Evolutionary conservation across 805 yeast species (phyloP).

Genomic region (Barnettozyma vustinii): DNA sequence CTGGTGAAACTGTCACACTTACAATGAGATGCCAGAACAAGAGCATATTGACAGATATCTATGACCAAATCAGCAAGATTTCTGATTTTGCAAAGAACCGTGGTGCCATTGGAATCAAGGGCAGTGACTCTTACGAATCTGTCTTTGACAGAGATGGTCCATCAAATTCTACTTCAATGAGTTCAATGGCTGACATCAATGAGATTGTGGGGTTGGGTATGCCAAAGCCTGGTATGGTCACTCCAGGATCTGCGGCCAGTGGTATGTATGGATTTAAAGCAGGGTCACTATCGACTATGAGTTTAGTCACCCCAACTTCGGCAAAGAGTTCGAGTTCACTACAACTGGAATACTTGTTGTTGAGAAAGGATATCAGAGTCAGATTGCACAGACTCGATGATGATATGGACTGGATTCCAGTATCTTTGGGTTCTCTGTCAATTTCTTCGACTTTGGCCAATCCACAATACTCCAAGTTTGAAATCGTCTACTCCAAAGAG

Average conservation of each 20-base stretch:
- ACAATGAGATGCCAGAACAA: conserved; percentile 20
- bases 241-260: background rate
- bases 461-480: conserved; percentile 19
- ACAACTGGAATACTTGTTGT: conserved; percentile 13
- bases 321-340: conserved; percentile 3
- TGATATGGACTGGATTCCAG: conserved; percentile 24
- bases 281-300: conserved; percentile 13
- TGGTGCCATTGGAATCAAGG: background rate
- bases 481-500: conserved; percentile 8
- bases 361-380: conserved; percentile 18
- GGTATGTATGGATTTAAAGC: background rate
- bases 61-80: conserved; percentile 12
- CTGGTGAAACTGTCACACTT: conserved; percentile 14
- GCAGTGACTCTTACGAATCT: conserved; percentile 6
- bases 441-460: conserved; percentile 17
- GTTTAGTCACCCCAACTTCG: conserved; percentile 7
- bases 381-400: conserved; percentile 21
- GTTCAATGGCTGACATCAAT: conserved; percentile 12
- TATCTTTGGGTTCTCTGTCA: conserved; percentile 19
- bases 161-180: conserved; percentile 23
- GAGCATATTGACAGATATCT: conserved; percentile 9
- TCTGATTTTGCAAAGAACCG: background rate
- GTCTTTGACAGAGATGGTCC: conserved; percentile 18
- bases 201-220: conserved; percentile 4
- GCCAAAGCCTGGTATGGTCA: conserved; percentile 7